Percentiles rank a stretch among this genome's conserved stretches.
Evolutionary conservation across 805 yeast genomes (phyloP).

Genomic region (Hanseniaspora pseudoguilliermondii): DNA sequence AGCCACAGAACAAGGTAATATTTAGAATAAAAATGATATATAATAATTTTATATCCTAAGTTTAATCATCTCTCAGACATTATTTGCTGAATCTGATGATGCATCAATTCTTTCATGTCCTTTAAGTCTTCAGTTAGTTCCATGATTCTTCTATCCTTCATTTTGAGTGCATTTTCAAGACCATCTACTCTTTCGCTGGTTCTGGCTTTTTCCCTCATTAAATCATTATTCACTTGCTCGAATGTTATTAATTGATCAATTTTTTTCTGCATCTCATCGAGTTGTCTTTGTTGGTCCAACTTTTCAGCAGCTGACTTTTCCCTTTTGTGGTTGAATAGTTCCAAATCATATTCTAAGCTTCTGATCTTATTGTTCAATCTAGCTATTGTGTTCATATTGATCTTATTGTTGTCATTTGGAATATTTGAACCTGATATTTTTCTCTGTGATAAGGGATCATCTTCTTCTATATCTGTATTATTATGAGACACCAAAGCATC

Average conservation of each 20-base stretch:
- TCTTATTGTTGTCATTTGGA: neutral
- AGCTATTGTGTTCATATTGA: conserved; percentile 45
- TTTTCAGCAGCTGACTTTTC: conserved; percentile 42
- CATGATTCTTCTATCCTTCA: conserved; percentile 71
- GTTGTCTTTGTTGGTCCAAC: conserved; percentile 54
- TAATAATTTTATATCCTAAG: neutral
- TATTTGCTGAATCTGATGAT: conserved; percentile 77
- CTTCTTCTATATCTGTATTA: conserved; percentile 4
- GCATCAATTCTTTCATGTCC: conserved; percentile 75
- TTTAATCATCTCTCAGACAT: conserved; percentile 37
- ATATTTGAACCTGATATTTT: neutral
- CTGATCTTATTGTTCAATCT: conserved; percentile 67
- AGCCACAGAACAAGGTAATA: conserved; percentile 58
- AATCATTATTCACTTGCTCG: conserved; percentile 26
- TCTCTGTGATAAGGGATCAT: conserved; percentile 9
- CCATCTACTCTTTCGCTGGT: conserved; percentile 39
- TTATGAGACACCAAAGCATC: conserved; percentile 3
- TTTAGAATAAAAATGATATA: conserved; percentile 19
- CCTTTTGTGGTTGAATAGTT: conserved; percentile 52
- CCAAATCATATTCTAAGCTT: conserved; percentile 65
- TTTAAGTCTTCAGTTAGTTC: conserved; percentile 79
- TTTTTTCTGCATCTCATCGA: conserved; percentile 45
- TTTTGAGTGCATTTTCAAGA: conserved; percentile 61
- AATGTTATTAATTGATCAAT: conserved; percentile 34
- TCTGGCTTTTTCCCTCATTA: conserved; percentile 27